phyloP scores from a whole-genome alignment of 208 protist species.

The Trypanosoma congolense region DNA sequence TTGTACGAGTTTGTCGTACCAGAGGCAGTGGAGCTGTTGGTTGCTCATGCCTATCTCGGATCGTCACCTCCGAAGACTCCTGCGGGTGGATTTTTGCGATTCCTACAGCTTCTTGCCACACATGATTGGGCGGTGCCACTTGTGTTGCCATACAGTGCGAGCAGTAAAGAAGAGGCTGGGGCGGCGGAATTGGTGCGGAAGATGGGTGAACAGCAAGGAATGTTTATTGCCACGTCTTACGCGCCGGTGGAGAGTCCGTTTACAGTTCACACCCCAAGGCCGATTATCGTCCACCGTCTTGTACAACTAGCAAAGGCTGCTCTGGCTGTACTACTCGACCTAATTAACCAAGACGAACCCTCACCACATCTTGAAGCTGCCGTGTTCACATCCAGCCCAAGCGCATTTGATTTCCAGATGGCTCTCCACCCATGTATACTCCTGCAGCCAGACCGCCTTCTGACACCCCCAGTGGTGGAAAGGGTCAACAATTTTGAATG shows the following conservation, averaged over 20 bases:
- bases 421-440: constrained; percentile 66
- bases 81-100: constrained; percentile 68
- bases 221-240: constrained; percentile 84
- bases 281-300: constrained; percentile 78
- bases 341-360: constrained; percentile 16
- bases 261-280: constrained; percentile 69
- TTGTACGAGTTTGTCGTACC: constrained; percentile 76
- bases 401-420: constrained; percentile 69
- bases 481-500: background rate
- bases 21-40: constrained; percentile 81
- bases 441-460: constrained; percentile 58
- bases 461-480: constrained; percentile 16
- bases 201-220: constrained; percentile 57
- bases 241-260: constrained; percentile 70
- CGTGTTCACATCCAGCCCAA: constrained; percentile 46
- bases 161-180: constrained; percentile 33
- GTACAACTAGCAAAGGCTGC: constrained; percentile 68
- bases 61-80: constrained; percentile 48
- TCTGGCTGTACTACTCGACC: constrained; percentile 37
- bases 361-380: constrained; percentile 26
- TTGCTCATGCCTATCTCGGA: constrained; percentile 69
- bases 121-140: constrained; percentile 75
- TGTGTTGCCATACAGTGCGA: constrained; percentile 64
- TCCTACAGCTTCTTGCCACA: constrained; percentile 69
- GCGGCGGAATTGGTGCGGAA: constrained; percentile 47